phyloP scores from a whole-genome alignment of 805 yeast species.

The Lipomyces japonicus region DNA sequence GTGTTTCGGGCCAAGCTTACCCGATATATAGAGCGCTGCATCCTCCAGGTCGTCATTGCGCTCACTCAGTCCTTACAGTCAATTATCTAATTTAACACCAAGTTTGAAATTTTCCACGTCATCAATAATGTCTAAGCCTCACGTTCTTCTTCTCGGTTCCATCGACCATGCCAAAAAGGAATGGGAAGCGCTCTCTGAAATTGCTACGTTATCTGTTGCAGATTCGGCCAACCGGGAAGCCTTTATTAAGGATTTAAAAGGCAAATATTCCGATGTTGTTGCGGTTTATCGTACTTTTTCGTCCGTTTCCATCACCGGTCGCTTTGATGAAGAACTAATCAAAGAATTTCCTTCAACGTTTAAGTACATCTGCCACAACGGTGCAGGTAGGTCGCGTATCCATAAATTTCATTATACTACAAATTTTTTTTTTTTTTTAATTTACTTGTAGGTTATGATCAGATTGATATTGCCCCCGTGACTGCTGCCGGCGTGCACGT shows the following conservation, averaged over 20 bases:
- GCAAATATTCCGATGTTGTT: constrained; percentile 45
- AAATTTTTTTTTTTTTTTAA: not conserved
- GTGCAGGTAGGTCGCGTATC: constrained; percentile 52
- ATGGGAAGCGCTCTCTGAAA: constrained; percentile 53
- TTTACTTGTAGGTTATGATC: constrained; percentile 49
- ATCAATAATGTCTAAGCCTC: constrained; percentile 43
- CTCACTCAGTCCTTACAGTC: not conserved
- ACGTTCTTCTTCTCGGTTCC: constrained; percentile 63
- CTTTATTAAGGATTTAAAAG: constrained; percentile 42
- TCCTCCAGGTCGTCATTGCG: not conserved
- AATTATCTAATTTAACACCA: too few relatives aligned
- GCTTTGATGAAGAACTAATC: constrained; percentile 61
- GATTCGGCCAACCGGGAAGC: constrained; percentile 35
- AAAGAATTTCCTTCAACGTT: constrained; percentile 52
- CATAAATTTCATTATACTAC: not conserved
- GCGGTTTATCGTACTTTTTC: constrained; percentile 52
- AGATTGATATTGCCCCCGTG: constrained; percentile 56
- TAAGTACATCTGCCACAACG: constrained; percentile 55
- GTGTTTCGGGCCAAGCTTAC: too few relatives aligned
- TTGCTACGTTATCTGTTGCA: constrained; percentile 30
- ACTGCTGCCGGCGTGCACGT: constrained; percentile 54
- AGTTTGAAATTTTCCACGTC: constrained; percentile 6
- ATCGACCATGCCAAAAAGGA: constrained; percentile 58
- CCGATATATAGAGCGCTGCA: too few relatives aligned
- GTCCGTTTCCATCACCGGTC: constrained; percentile 53